Conservation (phyloP, 768 basidiomycete species). For the Polyporus arcularius region DNA sequence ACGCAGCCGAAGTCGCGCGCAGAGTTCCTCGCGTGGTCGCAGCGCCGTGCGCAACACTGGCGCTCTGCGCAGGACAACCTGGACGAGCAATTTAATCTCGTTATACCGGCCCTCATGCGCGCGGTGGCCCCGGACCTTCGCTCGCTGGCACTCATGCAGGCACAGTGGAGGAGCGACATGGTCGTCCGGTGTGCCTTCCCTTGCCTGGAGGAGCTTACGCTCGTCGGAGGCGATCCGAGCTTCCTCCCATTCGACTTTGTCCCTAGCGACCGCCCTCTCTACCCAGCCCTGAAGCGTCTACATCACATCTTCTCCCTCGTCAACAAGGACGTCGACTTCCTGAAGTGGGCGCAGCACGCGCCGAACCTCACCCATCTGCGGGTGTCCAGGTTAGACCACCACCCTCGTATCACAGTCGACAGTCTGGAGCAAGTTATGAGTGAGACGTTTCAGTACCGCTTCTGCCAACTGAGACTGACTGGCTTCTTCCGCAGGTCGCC, state of each 20-base stretch:
- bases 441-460: neutral
- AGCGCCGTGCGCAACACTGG: conserved; percentile 15
- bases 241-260: conserved; percentile 15
- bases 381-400: conserved; percentile 14
- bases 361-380: conserved; percentile 17
- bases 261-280: conserved; percentile 6
- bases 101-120: conserved; percentile 13
- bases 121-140: conserved; percentile 15
- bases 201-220: conserved; percentile 11
- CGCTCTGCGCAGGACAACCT: conserved; percentile 11
- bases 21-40: conserved; percentile 11
- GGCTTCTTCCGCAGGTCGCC: neutral
- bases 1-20: conserved; percentile 6
- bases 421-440: conserved; percentile 12
- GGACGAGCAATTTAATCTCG: conserved; percentile 15
- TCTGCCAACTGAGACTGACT: neutral
- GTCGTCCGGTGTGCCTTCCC: conserved; percentile 12
- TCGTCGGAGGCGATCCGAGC: conserved; percentile 17
- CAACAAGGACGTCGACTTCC: conserved; percentile 15
- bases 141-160: conserved; percentile 14
- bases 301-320: conserved; percentile 16
- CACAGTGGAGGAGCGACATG: conserved; percentile 15
- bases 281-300: conserved; percentile 15
- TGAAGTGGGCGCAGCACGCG: conserved; percentile 16
- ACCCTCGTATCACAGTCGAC: conserved; percentile 9